Conservation (phyloP, 2,329 filamentous ascomycete genomes). For the Knufia petricola region DNA sequence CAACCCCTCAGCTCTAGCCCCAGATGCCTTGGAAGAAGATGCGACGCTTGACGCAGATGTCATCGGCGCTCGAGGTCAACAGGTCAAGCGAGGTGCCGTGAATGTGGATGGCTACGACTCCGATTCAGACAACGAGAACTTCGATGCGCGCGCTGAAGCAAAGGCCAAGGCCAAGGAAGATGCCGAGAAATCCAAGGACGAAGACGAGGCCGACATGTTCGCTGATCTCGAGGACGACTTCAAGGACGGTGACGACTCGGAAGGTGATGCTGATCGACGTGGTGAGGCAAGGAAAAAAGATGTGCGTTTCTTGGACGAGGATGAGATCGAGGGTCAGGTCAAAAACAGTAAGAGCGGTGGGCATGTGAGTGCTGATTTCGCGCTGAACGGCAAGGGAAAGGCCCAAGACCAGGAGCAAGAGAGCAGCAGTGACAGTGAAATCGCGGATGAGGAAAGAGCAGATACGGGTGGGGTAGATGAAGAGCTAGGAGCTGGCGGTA, state of each 20-base stretch:
- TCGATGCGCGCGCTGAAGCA: conserved; percentile 62
- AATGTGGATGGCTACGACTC: conserved; percentile 96
- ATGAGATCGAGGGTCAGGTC: conserved; percentile 73
- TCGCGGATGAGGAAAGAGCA: conserved; percentile 59
- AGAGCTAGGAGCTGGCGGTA: conserved; percentile 79
- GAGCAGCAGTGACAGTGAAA: conserved; percentile 46
- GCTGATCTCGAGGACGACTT: conserved; percentile 56
- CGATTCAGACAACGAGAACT: conserved; percentile 84
- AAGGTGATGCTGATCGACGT: conserved; percentile 44
- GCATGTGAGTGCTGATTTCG: conserved; percentile 52
- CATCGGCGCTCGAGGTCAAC: conserved; percentile 62
- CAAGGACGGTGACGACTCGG: conserved; percentile 43
- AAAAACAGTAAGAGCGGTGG: conserved; percentile 63
- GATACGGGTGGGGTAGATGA: conserved; percentile 70
- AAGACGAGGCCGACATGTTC: conserved; percentile 65
- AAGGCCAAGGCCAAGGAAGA: conserved; percentile 40
- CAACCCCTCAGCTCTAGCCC: conserved; percentile 84
- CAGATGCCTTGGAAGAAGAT: conserved; percentile 66
- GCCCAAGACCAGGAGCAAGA: conserved; percentile 55
- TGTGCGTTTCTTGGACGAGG: conserved; percentile 49
- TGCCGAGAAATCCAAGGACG: conserved; percentile 30
- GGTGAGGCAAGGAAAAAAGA: conserved; percentile 44
- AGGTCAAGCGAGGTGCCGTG: conserved; percentile 83
- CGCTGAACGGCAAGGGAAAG: conserved; percentile 26
- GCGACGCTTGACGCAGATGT: conserved; percentile 82